A percentile compares a stretch with the other conserved stretches of the same genome.
Evolutionary conservation across 495 filamentous ascomycete species (phyloP).

Genomic region (Talaromyces wortmannii): DNA sequence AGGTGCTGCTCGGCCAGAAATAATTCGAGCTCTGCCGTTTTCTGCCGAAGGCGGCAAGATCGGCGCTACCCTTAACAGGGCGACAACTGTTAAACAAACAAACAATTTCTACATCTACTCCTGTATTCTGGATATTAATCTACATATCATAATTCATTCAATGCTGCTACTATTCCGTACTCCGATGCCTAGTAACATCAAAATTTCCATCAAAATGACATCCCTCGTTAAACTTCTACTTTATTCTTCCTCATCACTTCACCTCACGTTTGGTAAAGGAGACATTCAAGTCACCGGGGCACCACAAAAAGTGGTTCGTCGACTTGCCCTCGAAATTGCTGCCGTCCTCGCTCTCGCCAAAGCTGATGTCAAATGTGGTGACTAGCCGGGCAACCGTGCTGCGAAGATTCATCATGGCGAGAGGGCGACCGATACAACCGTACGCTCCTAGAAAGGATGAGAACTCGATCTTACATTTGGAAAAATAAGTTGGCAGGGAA

Average conservation of each 20-base stretch:
- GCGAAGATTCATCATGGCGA: conserved; percentile 20
- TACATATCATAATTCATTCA: background rate
- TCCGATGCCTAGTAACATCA: background rate
- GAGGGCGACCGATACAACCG: conserved; percentile 19
- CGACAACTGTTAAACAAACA: background rate
- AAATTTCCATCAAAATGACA: too few relatives aligned
- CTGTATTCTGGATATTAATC: background rate
- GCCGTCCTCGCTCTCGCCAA: conserved; percentile 11
- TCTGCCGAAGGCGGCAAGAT: too few relatives aligned
- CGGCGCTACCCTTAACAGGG: too few relatives aligned
- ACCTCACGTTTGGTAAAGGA: background rate
- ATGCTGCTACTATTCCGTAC: background rate
- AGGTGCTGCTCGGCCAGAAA: too few relatives aligned
- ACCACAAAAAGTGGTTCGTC: conserved; percentile 6
- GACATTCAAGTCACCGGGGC: conserved; percentile 1
- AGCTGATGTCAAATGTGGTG: conserved; percentile 15
- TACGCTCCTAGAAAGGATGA: conserved; percentile 14
- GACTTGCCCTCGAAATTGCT: conserved; percentile 5
- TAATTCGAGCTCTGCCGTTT: too few relatives aligned
- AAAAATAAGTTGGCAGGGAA: background rate
- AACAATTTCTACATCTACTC: too few relatives aligned
- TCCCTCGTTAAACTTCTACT: background rate
- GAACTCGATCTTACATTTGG: background rate
- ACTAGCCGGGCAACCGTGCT: conserved; percentile 14
- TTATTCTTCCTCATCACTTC: background rate